Base-by-base conservation (phyloP, 345 rosid genomes). In the Eucalyptus guilfoylei region DNA sequence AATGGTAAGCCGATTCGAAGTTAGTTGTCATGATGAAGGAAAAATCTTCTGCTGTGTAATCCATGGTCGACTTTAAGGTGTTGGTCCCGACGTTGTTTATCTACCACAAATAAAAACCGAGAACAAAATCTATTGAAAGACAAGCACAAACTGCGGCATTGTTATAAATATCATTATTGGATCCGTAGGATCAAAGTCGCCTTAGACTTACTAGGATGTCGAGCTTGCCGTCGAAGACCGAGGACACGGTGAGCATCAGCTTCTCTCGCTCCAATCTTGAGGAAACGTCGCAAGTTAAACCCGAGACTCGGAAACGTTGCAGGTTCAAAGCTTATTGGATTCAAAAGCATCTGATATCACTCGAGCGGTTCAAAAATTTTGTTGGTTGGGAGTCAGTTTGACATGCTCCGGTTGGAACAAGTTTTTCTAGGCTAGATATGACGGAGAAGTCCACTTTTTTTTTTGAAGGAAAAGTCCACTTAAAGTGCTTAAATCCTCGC, bases 1-100 rank as follows among this genome's bases (percentile, higher is more conserved):
- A 4, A 49, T 89, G 88, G 87, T 86, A 87, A 8, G 88, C 49
- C 6, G 80, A 89, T 44, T 89, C 87, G 3, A 89, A 21, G 86
- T 91, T 91, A 7, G 92, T 91, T 5, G 85, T 10, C 91, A 91
- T 89, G 17, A 93, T 11, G 17, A 76, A 86, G n/a, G 91, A 49
- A 52, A 88, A 90, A 62, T 96, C 95, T 8, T 93, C 96, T 7
- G 48, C 90, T 4, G 87, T 85, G 91, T 89, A 92, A 52, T 92
- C 94, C 11, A 62, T n/a, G 2, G 94, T 91, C 15, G 90, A 89
- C 87, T 95, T 95, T 42, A 55, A 7, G 8, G 92, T 30, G 86
- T 34, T 90, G 6, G 91, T 93, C 15, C 95, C 97, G 28, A 92
- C 95, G 87, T 95, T 95, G 90, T 95, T 94, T 37, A 96, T 86